These are phyloP conservation scores for Leccinellum luteum DNA, from an alignment of 768 basidiomycete genomes.

Conservation along the genomic window DNA sequence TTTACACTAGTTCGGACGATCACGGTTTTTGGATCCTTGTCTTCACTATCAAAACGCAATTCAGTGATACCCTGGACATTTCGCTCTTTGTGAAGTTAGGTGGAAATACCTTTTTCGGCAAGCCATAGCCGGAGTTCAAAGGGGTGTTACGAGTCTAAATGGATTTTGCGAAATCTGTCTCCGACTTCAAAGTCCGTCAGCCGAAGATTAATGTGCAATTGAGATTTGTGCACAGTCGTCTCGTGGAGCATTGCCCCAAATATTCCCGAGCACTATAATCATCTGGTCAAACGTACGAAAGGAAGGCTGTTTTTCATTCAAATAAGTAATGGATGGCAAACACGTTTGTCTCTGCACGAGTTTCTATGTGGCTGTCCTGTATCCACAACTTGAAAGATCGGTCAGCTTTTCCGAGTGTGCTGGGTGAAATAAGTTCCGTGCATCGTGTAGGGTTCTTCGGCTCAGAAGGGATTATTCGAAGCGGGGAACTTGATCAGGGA, in stretches of 20 bases:
- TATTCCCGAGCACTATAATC: background rate
- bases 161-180: background rate
- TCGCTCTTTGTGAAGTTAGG: background rate
- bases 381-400: background rate
- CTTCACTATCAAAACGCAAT: background rate
- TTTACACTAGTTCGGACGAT: slow-evolving; percentile 1
- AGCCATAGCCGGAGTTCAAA: background rate
- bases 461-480: background rate
- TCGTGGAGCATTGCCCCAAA: too few relatives aligned
- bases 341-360: background rate
- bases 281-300: background rate
- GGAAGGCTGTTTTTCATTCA: background rate
- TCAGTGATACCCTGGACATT: slow-evolving; percentile 7
- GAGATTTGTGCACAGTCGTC: too few relatives aligned
- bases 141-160: background rate
- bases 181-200: background rate
- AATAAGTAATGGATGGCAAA: background rate
- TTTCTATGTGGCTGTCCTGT: background rate
- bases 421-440: background rate
- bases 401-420: background rate
- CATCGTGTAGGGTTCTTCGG: background rate
- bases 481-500: background rate
- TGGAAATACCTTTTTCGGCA: background rate
- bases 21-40: background rate
- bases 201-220: background rate